Evolutionary conservation across 805 yeast genomes (phyloP).

Genomic region (Wickerhamiella sergipiensis): DNA sequence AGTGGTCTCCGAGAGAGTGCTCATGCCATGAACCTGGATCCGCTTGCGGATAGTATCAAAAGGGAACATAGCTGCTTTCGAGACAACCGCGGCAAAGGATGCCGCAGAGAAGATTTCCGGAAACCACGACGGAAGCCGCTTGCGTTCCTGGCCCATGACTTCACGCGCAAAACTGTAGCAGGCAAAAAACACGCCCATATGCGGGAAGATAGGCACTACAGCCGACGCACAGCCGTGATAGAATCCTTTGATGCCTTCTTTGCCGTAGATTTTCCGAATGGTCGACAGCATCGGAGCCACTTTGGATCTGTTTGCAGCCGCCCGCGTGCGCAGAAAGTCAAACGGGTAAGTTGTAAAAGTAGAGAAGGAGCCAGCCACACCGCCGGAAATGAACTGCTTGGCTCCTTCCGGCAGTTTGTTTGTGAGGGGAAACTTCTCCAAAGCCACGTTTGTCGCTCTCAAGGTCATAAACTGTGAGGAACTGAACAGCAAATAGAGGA

Average conservation of each 20-base stretch:
- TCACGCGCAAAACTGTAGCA: constrained; percentile 15
- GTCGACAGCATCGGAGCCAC: constrained; percentile 19
- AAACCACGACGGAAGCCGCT: constrained; percentile 4
- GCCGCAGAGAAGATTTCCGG: constrained; percentile 35
- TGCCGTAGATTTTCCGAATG: constrained; percentile 22
- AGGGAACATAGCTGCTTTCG: constrained; percentile 72
- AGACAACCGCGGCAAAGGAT: constrained; percentile 56
- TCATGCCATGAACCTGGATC: constrained; percentile 44
- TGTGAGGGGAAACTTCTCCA: constrained; percentile 3
- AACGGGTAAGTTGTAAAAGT: constrained; percentile 74
- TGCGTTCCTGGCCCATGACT: background rate
- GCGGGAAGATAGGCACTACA: constrained; percentile 49
- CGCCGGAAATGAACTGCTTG: constrained; percentile 52
- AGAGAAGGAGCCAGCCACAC: constrained; percentile 62
- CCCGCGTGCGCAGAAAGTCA: constrained; percentile 75
- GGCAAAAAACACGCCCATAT: constrained; percentile 53
- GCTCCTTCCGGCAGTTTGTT: constrained; percentile 23
- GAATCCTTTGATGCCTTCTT: constrained; percentile 35
- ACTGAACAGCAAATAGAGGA: constrained; percentile 75
- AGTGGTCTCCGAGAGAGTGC: constrained; percentile 1
- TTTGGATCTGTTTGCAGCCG: constrained; percentile 46
- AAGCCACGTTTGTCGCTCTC: constrained; percentile 33
- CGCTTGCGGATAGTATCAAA: constrained; percentile 72
- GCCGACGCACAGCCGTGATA: constrained; percentile 38
- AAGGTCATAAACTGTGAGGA: constrained; percentile 71